Conservation (phyloP, 2,329 filamentous ascomycete species). For the Pleoardoris graminearum region DNA sequence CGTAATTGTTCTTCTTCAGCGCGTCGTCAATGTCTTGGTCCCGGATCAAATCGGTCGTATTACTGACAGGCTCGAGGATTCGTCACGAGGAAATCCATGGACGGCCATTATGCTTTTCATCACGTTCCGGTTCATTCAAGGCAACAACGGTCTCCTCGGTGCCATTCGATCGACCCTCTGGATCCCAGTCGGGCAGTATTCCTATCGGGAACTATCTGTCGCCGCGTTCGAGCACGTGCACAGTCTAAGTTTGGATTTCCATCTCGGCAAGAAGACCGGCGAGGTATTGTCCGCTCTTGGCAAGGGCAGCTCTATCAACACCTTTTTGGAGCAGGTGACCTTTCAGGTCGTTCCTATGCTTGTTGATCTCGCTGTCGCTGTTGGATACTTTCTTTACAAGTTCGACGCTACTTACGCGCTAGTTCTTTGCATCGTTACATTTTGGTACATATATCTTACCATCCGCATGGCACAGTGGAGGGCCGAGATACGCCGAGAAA, state of each 20-base stretch:
- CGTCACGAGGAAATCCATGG: slow-evolving; percentile 66
- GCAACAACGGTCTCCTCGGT: slow-evolving; percentile 83
- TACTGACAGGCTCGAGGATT: slow-evolving; percentile 70
- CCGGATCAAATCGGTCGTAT: slow-evolving; percentile 80
- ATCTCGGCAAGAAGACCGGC: slow-evolving; percentile 93
- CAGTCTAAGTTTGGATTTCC: slow-evolving; percentile 91
- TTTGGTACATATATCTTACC: slow-evolving; percentile 95
- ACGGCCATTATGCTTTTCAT: slow-evolving; percentile 75
- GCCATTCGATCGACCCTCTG: slow-evolving; percentile 82
- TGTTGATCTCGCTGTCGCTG: slow-evolving; percentile 82
- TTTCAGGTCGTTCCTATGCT: slow-evolving; percentile 97
- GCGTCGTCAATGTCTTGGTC: slow-evolving; percentile 83
- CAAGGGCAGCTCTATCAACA: slow-evolving; percentile 95
- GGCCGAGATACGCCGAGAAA: slow-evolving; percentile 85
- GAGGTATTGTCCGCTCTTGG: slow-evolving; percentile 94
- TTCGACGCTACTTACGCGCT: slow-evolving; percentile 92
- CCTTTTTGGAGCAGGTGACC: slow-evolving; percentile 92
- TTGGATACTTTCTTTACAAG: slow-evolving; percentile 74
- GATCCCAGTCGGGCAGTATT: slow-evolving; percentile 97
- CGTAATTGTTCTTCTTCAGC: slow-evolving; percentile 74
- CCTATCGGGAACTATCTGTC: slow-evolving; percentile 89
- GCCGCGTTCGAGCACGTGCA: slow-evolving; percentile 98
- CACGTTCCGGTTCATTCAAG: slow-evolving; percentile 78
- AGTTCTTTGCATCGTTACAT: slow-evolving; percentile 86
- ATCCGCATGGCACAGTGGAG: slow-evolving; percentile 94